Base-by-base conservation (phyloP, 768 basidiomycete genomes). In the Termitomyces sp. region DNA sequence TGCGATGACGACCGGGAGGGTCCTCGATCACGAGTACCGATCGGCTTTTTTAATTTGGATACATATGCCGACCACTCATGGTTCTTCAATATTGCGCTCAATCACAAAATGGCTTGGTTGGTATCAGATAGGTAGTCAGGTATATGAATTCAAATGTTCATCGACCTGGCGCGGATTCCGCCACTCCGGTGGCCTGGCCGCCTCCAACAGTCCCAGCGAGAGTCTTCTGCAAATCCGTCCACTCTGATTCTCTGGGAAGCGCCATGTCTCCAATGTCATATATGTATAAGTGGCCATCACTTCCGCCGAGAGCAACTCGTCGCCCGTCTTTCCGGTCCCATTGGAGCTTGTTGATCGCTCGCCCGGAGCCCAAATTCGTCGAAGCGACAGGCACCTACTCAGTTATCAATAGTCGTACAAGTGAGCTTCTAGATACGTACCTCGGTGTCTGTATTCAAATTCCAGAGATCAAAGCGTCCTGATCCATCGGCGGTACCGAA, bases 391-490 rank as follows among this genome's bases (percentile, higher is more conserved):
- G 94, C 0, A 98, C 94, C 96, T 98, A 64, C 24, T 48, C 8
- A 53, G 46, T 57, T 42, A 4, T 41, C 7, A 29, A 53, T 31
- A 56, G 53, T 10, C 37, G 20, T 16, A 20, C 24, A 31, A 56
- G 41, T 42, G 16, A 26, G 29, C 20, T 48, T 34, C n/a, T n/a
- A 31, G n/a, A 22, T n/a, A 76, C 87, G 58, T 68, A 94, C 96
- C 84, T 99, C 97, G 4, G 92, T 93, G 64, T 98, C 96, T n/a
- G 80, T 75, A 70, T 98, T 99, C 68, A 99, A 71, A 71, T 99
- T 98, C 97, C 97, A 99, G 39, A 99, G 68, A 66, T 98, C 93
- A 70, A 99, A 98, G 70, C 88, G 90, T 26, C 95, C 97, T 2
- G 91, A 89, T 2, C 97, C 97, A 68, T 98, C 94, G 2, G 92